Base-by-base conservation (phyloP, 108 stramenopile species). In the Pseudonitzschia multiseries region DNA sequence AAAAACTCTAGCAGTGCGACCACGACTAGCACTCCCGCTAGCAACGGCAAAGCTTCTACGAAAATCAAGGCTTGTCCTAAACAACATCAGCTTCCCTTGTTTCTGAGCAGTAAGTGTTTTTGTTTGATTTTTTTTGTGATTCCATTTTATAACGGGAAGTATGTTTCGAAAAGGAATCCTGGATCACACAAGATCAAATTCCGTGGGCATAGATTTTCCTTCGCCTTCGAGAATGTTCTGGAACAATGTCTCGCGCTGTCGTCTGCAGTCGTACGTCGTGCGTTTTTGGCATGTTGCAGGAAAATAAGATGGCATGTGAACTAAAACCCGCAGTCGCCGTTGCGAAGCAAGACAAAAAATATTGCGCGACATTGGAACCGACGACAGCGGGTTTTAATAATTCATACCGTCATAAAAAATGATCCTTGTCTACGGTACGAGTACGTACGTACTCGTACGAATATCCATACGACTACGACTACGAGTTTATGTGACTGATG, bases 71-170 rank as follows among this genome's bases (percentile, higher is more conserved):
- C 72, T 17, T 80, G 76, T 69, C 72, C 81, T 21, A 86, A 86
- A 62, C 85, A 90, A 66, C 81, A 84, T 65, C 87, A 87, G 57
- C 75, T 90, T 56, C 89, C 89, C 22, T 70, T 90, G 77, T 90
- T 90, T 73, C 83, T 90, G 13, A 77, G 70, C 44, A 89, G 89
- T 89, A 68, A 81, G 89, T 89, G 24, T 68, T 27, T 54, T n/a
- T n/a, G n/a, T n/a, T n/a, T n/a, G n/a, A n/a, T n/a, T n/a, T n/a
- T n/a, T n/a, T n/a, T 15, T 41, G 18, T 57, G 15, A 22, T 36
- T 62, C 36, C 36, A 27, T 62, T 62, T 62, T 18, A 5, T 28
- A 46, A n/a, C 13, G 62, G 2, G 46, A 48, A 57, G n/a, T 9
- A 1, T n/a, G 9, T 20, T 0, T 18, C 12, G 12, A 26, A 56